These are phyloP conservation scores for Pseudonitzschia pungens DNA, from an alignment of 108 stramenopile genomes.

Conservation along the genomic window DNA sequence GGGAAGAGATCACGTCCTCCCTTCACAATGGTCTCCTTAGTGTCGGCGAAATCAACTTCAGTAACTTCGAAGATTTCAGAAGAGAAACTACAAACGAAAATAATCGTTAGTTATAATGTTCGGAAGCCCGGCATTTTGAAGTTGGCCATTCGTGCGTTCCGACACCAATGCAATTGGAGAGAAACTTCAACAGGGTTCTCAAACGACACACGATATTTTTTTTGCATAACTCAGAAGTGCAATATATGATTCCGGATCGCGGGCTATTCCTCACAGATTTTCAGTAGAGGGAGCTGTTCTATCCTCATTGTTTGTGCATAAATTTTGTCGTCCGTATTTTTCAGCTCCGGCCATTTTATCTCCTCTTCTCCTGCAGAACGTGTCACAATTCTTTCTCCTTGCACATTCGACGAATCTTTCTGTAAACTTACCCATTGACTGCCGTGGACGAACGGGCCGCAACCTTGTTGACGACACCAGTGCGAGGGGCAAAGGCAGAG, in stretches of 20 bases:
- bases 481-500: constrained; percentile 65
- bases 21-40: constrained; percentile 94
- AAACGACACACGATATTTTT: neutral
- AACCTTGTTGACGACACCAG: constrained; percentile 40
- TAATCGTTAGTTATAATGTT: neutral
- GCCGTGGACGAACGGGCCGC: constrained; percentile 20
- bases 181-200: neutral
- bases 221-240: constrained; percentile 50
- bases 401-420: neutral
- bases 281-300: constrained; percentile 72
- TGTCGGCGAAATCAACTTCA: constrained; percentile 86
- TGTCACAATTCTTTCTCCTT: neutral
- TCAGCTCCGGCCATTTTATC: neutral
- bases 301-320: constrained; percentile 43
- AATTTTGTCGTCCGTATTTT: constrained; percentile 4
- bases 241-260: constrained; percentile 70
- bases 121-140: neutral
- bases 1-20: constrained; percentile 97
- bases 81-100: constrained; percentile 54
- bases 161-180: neutral
- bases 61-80: constrained; percentile 88
- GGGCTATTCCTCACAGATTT: constrained; percentile 51
- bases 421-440: constrained; percentile 4
- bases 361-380: neutral
- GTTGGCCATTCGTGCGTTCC: too few species aligned